Base-by-base conservation (phyloP, 345 rosid species). In the Syzygium aqueum region DNA sequence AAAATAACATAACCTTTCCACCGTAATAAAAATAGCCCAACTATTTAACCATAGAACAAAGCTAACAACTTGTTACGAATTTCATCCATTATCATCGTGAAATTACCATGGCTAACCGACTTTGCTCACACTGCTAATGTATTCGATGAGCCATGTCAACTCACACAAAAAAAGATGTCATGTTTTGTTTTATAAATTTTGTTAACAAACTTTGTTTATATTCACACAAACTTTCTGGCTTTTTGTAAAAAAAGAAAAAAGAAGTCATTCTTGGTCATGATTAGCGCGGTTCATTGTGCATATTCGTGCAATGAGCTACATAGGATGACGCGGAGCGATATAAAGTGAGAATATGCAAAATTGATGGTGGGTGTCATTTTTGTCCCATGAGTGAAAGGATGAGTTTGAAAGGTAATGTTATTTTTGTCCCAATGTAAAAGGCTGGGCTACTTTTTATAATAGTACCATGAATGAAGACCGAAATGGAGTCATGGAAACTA, bases 61-160 rank as follows among this genome's bases (percentile, higher is more conserved):
- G 3, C 16, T 12, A 0, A 27, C 15, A 27, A n/a, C 28, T 3
- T n/a, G 8, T 6, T 61, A n/a, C 2, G n/a, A n/a, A 61, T n/a
- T 61, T n/a, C 37, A n/a, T 61, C 8, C 37, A n/a, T n/a, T 3
- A 61, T 6, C 19, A n/a, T 61, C 2, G 1, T n/a, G 14, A 61
- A 61, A 61, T 61, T 8, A 6, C 13, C 37, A 28, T 3, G 73
- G 73, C 2, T n/a, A n/a, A 1, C 19, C 19, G n/a, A 61, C 33
- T 13, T 14, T 61, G 37, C 19, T 61, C 30, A 6, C 2, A n/a
- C 2, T 61, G 33, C 37, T 3, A 15, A 13, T 19, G 19, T 13
- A 28, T 14, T 23, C 2, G 11, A 1, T 11, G 28, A 57, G 14
- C 3, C 2, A 57, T 57, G 13, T 57, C 63, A 57, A 57, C 63